A percentile compares a stretch with the other conserved stretches of the same genome.
Conservation (phyloP, 495 filamentous ascomycete genomes). For the Aspergillus campestris region DNA sequence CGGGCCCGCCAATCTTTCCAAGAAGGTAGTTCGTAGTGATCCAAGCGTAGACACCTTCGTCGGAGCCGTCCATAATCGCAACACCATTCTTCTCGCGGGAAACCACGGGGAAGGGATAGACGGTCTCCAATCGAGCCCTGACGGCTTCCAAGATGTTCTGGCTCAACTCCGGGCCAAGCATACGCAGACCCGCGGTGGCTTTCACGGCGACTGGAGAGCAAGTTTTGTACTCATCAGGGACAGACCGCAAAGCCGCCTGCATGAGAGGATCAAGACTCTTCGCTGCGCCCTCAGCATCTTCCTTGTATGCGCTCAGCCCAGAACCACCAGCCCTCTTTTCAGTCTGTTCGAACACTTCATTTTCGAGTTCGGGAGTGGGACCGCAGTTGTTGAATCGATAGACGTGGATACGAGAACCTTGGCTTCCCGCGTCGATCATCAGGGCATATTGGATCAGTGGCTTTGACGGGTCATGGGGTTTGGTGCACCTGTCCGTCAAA, state of each 20-base stretch:
- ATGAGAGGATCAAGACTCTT: constrained; percentile 82
- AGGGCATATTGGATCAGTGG: constrained; percentile 93
- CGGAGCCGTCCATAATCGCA: constrained; percentile 89
- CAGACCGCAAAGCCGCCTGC: constrained; percentile 69
- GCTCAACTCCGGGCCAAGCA: constrained; percentile 75
- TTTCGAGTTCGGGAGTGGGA: constrained; percentile 84
- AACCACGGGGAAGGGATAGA: constrained; percentile 90
- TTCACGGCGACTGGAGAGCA: constrained; percentile 94
- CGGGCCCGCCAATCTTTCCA: constrained; percentile 90
- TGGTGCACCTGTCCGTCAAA: constrained; percentile 57
- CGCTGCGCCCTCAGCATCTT: constrained; percentile 79
- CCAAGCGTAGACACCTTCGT: constrained; percentile 99
- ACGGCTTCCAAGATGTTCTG: constrained; percentile 80
- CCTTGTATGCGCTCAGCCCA: constrained; percentile 78
- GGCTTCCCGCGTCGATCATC: constrained; percentile 98
- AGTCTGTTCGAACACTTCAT: constrained; percentile 86
- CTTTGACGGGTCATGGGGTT: constrained; percentile 73
- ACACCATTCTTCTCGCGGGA: constrained; percentile 76
- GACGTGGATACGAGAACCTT: constrained; percentile 94
- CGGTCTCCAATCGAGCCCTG: constrained; percentile 70
- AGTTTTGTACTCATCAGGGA: constrained; percentile 77
- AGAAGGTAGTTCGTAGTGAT: constrained; percentile 98
- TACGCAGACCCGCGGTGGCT: constrained; percentile 85
- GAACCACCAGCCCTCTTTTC: constrained; percentile 66
- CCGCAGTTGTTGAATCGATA: constrained; percentile 99